These are phyloP conservation scores for Tieghemostelium lacteum DNA, from an alignment of 78 protist species.

Conservation along the genomic window DNA sequence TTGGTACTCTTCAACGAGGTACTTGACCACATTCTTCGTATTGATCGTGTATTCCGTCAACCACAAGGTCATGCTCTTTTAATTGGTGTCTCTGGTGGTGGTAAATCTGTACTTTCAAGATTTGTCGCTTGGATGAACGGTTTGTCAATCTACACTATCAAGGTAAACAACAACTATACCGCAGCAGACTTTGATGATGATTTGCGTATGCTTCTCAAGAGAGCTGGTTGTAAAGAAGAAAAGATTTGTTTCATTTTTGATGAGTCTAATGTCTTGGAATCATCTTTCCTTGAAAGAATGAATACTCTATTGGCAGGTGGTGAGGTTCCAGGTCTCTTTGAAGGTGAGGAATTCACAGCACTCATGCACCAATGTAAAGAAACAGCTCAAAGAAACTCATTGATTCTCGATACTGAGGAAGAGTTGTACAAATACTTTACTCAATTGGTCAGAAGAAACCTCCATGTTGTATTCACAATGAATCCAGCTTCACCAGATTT, in stretches of 20 bases:
- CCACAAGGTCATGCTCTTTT: conserved; percentile 97
- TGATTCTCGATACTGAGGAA: conserved; percentile 84
- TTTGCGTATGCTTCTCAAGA: conserved; percentile 91
- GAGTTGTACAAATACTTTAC: conserved; percentile 92
- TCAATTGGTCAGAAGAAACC: conserved; percentile 88
- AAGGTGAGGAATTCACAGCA: conserved; percentile 92
- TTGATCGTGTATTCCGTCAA: conserved; percentile 96
- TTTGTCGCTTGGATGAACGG: conserved; percentile 96
- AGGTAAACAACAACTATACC: conserved; percentile 89
- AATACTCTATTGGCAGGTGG: conserved; percentile 97
- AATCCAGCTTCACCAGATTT: conserved; percentile 96
- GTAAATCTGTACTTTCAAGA: conserved; percentile 93
- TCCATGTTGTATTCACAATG: conserved; percentile 99
- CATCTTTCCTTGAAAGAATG: conserved; percentile 98
- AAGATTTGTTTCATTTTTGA: conserved; percentile 97
- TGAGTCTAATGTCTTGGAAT: conserved; percentile 95
- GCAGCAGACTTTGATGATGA: conserved; percentile 96
- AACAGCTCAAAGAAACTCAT: conserved; percentile 79
- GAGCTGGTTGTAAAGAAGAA: conserved; percentile 96
- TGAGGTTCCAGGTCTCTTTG: conserved; percentile 98
- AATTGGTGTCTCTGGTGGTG: conserved; percentile 95
- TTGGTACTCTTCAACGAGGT: conserved; percentile 97
- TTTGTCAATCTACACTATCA: conserved; percentile 84
- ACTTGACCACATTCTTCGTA: conserved; percentile 93
- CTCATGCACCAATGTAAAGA: conserved; percentile 89